Evolutionary conservation across 306 rosid species (phyloP), one percentile per base, ranked within the genome.

Genomic region (Mimosa pudica): DNA sequence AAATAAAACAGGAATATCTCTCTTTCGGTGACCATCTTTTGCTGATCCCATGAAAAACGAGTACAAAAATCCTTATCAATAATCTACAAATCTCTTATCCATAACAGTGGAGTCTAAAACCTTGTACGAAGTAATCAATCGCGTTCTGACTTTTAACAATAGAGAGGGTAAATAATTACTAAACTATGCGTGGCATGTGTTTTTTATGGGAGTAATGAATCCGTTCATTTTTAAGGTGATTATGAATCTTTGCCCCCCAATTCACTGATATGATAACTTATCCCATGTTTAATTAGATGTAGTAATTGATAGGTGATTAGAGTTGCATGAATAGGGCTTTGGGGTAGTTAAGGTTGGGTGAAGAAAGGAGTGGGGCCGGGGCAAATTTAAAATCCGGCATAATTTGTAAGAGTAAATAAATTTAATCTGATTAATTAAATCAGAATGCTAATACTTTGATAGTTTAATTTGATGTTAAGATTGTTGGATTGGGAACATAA

Each of bases 231-330:
- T 60, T 82, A 49, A 82, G 82, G 86, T 85, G 74, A 71, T 64
- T 42, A 20, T 71, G 67, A 85, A 85, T 77, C 67, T 47, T 64
- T 46, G 70, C 73, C 64, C 73, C 64, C 57, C 82, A 82, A 75
- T 79, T 57, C 42, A 38, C 76, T 82, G 71, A 82, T 16, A 46
- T 46, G 51, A 46, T 46, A 46, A 46, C 10, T 46, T 46, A 46
- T 46, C 10, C 0, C 10, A 1, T 46, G 51, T 46, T 46, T 46
- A 7, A 46, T 46, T 46, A 46, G 13, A 46, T 46, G 7, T 0
- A 45, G 10, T 45, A 45, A 45, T 45, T 45, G 30, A 24, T 38
- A 38, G 42, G 42, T 38, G 9, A 46, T 46, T 46, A 46, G 13
- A 10, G 51, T 7, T 10, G 51, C 51, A 46, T 46, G 51, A 46